Percentiles rank a stretch among this genome's conserved stretches.
Evolutionary conservation across 129 eudicot genomes (phyloP).

Genomic region (Heracleum sosnowskyi): DNA sequence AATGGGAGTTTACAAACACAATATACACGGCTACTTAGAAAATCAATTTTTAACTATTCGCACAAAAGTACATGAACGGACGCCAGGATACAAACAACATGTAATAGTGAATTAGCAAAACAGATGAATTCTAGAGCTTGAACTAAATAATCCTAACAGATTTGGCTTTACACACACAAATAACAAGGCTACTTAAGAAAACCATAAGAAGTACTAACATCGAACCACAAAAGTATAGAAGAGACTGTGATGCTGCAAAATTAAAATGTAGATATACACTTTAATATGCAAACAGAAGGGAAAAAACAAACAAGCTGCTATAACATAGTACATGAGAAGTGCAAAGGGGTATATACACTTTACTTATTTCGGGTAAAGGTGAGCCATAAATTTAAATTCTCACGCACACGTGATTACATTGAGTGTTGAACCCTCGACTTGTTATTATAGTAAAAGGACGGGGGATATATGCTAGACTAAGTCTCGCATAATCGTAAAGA

Average conservation of each 20-base stretch:
- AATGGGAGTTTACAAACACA: not conserved
- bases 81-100: not conserved
- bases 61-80: not conserved
- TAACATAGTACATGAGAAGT: too few relatives aligned
- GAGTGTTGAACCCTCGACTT: too few relatives aligned
- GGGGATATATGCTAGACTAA: too few relatives aligned
- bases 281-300: too few relatives aligned
- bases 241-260: not conserved
- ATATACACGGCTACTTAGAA: not conserved
- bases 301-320: too few relatives aligned
- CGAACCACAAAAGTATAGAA: not conserved
- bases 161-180: not conserved
- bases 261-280: too few relatives aligned
- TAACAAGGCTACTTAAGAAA: not conserved
- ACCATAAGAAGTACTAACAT: not conserved
- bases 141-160: not conserved
- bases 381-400: too few relatives aligned
- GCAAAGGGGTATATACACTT: too few relatives aligned
- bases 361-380: too few relatives aligned
- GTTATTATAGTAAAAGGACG: too few relatives aligned
- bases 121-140: not conserved
- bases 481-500: too few relatives aligned
- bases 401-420: too few relatives aligned
- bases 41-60: conserved; percentile 15
- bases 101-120: not conserved